A percentile compares a stretch with the other conserved stretches of the same genome.
These are phyloP conservation scores for Postia placenta DNA, from an alignment of 768 basidiomycete species.

Conservation along the genomic window DNA sequence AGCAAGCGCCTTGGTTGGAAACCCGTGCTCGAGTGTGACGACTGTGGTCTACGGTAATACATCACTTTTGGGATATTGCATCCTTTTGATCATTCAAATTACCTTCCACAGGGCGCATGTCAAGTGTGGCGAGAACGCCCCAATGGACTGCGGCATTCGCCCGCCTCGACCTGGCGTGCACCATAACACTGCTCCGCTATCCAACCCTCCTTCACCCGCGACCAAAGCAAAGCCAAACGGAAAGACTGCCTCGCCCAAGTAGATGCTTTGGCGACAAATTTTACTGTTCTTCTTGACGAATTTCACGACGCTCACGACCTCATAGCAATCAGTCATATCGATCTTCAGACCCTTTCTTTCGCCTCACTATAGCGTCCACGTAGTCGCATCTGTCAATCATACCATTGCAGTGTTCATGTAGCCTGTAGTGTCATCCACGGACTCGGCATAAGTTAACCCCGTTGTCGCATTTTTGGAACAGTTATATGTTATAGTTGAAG, in stretches of 20 bases:
- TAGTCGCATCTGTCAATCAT: neutral
- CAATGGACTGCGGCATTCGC: constrained; percentile 69
- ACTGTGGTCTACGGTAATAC: constrained; percentile 70
- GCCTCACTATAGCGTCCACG: neutral
- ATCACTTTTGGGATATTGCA: neutral
- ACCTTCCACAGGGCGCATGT: constrained; percentile 58
- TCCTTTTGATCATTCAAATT: neutral
- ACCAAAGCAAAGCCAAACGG: constrained; percentile 14
- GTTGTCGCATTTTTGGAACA: neutral
- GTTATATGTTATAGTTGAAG: neutral
- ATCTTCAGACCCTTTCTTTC: neutral
- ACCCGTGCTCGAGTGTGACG: constrained; percentile 81
- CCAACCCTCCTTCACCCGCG: constrained; percentile 11
- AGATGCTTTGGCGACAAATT: constrained; percentile 2
- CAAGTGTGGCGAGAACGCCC: constrained; percentile 81
- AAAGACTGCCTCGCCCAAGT: constrained; percentile 12
- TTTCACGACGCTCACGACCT: constrained; percentile 7
- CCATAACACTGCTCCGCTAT: constrained; percentile 3
- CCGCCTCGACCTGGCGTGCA: constrained; percentile 19
- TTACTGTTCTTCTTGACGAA: neutral
- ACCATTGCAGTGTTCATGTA: neutral
- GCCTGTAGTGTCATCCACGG: neutral
- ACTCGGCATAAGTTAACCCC: neutral
- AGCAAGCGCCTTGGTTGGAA: constrained; percentile 81
- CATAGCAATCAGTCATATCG: neutral